Base-by-base conservation (phyloP, 805 yeast genomes). In the Candida ovalis region DNA sequence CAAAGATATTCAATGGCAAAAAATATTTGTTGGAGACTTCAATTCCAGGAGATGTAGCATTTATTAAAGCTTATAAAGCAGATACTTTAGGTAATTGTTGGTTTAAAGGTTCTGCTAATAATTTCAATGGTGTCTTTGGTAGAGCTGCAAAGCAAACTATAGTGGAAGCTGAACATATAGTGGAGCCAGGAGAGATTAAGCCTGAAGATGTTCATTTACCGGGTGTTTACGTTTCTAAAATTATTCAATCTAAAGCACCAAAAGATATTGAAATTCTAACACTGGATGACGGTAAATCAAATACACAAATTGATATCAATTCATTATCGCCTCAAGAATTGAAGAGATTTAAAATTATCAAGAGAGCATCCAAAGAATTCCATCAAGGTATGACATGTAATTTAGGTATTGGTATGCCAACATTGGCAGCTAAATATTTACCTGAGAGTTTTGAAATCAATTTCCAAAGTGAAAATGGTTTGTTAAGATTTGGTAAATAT, bases 331-430 rank as follows among this genome's bases (percentile, higher is more conserved):
- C 50, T 9, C 36, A 40, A 25, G 50, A 52, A 32, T 41, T 45
- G 28, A 46, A 57, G 38, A 63, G 73, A 42, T 62, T 56, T 25
- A 59, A 63, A 44, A 75, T 76, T 48, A 73, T 72, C 25, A 61
- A 60, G 45, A 66, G 80, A 27, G 77, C 76, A 2, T 72, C 80
- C 1, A 60, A 69, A 56, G 81, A 76, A 58, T 74, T 76, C 54
- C 54, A 57, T 27, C 67, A 70, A 50, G 77, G 78, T 12, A 56
- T 63, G 48, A 70, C 67, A 43, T 78, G 71, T 46, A 76, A 76
- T 52, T 61, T 75, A 40, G 81, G 80, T 15, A 72, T 75, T 18
- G 80, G 80, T n/a, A 64, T 76, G 66, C 80, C 80, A 6, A 75
- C 78, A 1, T 58, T 76, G 46, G 74, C 77, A 5, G 76, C 78